Base-by-base conservation (phyloP, 352 stramenopile species). In the Phytopythium mirpurense region DNA sequence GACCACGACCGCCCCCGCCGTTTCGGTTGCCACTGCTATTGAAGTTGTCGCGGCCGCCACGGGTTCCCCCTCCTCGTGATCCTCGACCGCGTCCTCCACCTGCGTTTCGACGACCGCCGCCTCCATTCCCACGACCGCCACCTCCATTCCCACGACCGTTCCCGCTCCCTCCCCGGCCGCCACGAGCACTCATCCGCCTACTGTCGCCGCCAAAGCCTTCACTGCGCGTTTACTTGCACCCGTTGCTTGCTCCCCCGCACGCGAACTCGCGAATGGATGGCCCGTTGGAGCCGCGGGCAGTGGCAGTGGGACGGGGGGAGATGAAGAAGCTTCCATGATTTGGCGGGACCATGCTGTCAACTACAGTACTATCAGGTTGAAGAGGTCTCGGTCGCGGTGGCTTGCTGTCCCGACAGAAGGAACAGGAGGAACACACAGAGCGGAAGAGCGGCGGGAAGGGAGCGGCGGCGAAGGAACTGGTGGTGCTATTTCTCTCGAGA, bases 81-180 rank as follows among this genome's bases (percentile, higher is more conserved):
- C 49, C 48, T 38, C 48, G 21, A 0, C 50, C 27, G 34, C 54
- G 37, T 24, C 49, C 50, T 26, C 41, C 23, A 16, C 52, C 43
- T 52, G 31, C 10, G 19, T 46, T 27, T 37, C 36, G 6, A 11
- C 55, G 31, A n/a, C 49, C 31, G 19, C n/a, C 37, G 21, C 50
- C 24, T 18, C 36, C 29, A 32, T 32, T 32, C 9, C 5, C 38
- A 16, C 42, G 38, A 21, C 18, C 36, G 21, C 40, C 26, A n/a
- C 51, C 47, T 52, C 29, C 16, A 18, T 52, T 53, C 47, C 54
- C 49, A 43, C 57, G 51, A 35, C 46, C 29, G 32, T 27, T 34
- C 36, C 44, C 12, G 26, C 47, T 27, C 37, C 44, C 15, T 14
- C 55, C 40, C n/a, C 49, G 38, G 23, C n/a, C 37, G 21, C 50